Percentiles rank a stretch among this genome's conserved stretches.
phyloP scores from a whole-genome alignment of 495 filamentous ascomycete genomes.

The Talaromyces thailandensis region DNA sequence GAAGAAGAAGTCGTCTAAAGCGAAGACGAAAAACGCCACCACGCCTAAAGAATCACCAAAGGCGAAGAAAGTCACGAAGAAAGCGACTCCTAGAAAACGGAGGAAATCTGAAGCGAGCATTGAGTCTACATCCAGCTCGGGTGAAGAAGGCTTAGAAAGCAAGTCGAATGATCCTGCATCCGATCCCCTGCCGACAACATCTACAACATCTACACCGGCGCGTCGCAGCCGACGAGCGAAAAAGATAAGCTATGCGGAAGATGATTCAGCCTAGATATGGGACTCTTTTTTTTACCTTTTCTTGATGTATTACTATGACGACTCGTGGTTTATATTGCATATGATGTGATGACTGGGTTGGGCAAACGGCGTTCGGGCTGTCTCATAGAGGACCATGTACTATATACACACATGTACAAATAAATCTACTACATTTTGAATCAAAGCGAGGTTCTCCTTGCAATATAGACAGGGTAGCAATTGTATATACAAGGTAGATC shows the following conservation, averaged over 20 bases:
- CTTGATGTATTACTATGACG: neutral
- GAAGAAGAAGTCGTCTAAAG: neutral
- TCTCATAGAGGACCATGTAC: neutral
- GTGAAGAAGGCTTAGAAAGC: neutral
- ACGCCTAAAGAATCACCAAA: neutral
- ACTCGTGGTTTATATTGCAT: neutral
- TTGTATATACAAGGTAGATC: no score
- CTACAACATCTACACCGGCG: neutral
- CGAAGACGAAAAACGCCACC: neutral
- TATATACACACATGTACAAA: neutral
- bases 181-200: neutral
- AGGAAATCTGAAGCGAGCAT: neutral
- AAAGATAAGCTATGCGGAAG: conserved; percentile 40
- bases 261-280: conserved; percentile 11
- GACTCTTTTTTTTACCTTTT: neutral
- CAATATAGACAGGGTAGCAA: no score
- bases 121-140: neutral
- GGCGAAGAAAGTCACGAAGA: neutral
- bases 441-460: no score
- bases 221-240: conserved; percentile 31
- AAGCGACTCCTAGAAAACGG: neutral
- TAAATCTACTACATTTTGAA: neutral
- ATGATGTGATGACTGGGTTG: neutral
- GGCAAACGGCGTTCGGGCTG: neutral
- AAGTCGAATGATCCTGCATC: conserved; percentile 10